phyloP scores from a whole-genome alignment of 805 yeast genomes.

The Brettanomyces anomalus region DNA sequence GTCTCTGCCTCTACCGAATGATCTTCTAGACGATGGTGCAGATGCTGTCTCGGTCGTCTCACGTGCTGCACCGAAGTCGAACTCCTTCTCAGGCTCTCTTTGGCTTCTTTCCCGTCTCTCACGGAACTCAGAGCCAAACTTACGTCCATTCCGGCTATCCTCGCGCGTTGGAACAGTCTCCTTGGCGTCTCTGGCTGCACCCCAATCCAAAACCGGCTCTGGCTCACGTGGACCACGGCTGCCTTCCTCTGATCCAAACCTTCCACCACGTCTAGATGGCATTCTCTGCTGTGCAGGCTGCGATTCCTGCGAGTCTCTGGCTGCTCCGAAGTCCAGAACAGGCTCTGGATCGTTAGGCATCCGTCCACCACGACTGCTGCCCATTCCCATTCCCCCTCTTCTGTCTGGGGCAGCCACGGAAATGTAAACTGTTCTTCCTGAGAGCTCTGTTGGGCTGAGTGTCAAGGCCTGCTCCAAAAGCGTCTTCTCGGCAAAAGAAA shows the following conservation, averaged over 20 bases:
- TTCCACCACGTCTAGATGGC: slow-evolving; percentile 24
- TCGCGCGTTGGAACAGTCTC: slow-evolving; percentile 6
- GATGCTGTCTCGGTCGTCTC: slow-evolving; percentile 7
- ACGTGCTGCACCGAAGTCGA: slow-evolving; percentile 40
- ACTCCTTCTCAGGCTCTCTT: slow-evolving; percentile 29
- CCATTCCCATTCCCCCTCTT: slow-evolving; percentile 3
- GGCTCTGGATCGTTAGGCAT: slow-evolving; percentile 14
- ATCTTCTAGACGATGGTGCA: background rate
- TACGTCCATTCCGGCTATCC: background rate
- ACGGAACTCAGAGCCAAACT: background rate
- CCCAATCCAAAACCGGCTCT: slow-evolving; percentile 37
- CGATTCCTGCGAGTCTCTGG: slow-evolving; percentile 12
- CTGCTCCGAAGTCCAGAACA: slow-evolving; percentile 43
- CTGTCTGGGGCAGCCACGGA: slow-evolving; percentile 50
- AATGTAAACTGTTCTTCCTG: slow-evolving; percentile 43
- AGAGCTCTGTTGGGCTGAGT: slow-evolving; percentile 34
- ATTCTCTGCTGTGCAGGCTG: slow-evolving; percentile 17
- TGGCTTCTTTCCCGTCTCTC: slow-evolving; percentile 25
- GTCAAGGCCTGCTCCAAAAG: slow-evolving; percentile 42
- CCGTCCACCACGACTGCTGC: slow-evolving; percentile 9
- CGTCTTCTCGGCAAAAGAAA: slow-evolving; percentile 38
- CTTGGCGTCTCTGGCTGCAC: slow-evolving; percentile 24
- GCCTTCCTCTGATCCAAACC: slow-evolving; percentile 13
- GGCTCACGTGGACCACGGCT: slow-evolving; percentile 31
- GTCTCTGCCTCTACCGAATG: background rate